Evolutionary conservation across 208 protist species (phyloP).

Genomic region (Paratrypanosoma confusum): DNA sequence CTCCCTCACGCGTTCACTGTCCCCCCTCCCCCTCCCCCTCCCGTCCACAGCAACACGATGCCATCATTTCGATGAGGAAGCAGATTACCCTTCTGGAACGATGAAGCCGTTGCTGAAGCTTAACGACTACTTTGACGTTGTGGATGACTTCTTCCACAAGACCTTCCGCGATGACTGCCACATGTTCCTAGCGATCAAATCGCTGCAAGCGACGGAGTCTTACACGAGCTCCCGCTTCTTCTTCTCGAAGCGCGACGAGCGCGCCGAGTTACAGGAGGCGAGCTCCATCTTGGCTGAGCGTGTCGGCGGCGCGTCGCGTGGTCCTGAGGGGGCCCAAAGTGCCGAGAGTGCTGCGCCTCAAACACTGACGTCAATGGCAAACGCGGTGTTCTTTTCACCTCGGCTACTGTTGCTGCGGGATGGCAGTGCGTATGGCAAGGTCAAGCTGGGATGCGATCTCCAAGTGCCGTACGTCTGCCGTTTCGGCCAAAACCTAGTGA

Average conservation of each 20-base stretch:
- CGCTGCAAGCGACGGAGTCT: conserved; percentile 50
- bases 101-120: conserved; percentile 62
- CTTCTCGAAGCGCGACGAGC: conserved; percentile 1
- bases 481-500: conserved; percentile 46
- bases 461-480: conserved; percentile 49
- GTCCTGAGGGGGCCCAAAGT: too few relatives aligned
- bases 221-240: conserved; percentile 34
- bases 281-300: too few relatives aligned
- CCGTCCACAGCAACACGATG: not conserved
- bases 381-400: conserved; percentile 54
- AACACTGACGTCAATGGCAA: too few relatives aligned
- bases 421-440: conserved; percentile 52
- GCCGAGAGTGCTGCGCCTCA: too few relatives aligned
- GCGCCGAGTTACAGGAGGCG: not conserved
- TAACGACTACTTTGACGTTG: conserved; percentile 62
- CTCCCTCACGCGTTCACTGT: too few relatives aligned
- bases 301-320: too few relatives aligned
- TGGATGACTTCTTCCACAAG: conserved; percentile 82
- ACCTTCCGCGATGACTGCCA: conserved; percentile 69
- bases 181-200: conserved; percentile 67
- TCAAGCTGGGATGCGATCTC: conserved; percentile 58
- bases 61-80: conserved; percentile 1
- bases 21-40: too few relatives aligned
- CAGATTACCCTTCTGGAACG: not conserved
- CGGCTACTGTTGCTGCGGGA: conserved; percentile 50